These are phyloP conservation scores for Fagus crenata DNA, from an alignment of 306 rosid genomes.

Conservation along the genomic window DNA sequence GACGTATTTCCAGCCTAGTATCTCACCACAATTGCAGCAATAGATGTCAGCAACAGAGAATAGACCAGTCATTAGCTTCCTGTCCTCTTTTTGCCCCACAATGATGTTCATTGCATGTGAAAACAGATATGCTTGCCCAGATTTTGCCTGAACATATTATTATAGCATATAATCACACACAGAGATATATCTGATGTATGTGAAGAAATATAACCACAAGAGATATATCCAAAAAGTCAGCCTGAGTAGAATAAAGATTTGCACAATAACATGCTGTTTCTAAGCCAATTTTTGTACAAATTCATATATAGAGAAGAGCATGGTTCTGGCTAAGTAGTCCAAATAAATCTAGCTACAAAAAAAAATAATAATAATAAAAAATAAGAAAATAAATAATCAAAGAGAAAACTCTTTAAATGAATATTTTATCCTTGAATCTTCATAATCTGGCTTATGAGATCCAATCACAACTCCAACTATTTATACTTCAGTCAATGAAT, in stretches of 20 bases:
- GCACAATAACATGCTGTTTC: neutral
- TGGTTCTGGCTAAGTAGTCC: neutral
- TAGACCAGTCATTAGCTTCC: constrained; percentile 30
- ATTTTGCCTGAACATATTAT: constrained; percentile 29
- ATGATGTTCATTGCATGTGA: constrained; percentile 45
- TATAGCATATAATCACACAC: neutral
- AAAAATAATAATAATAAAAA: neutral
- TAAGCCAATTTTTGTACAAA: neutral
- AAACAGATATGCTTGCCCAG: constrained; percentile 49
- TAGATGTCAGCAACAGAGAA: constrained; percentile 41
- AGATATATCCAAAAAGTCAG: neutral
- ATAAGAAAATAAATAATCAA: neutral
- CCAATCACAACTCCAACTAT: no score
- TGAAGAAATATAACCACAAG: neutral
- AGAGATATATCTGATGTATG: neutral
- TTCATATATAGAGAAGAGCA: neutral
- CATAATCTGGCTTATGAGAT: no score
- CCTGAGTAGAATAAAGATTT: neutral
- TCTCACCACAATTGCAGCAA: constrained; percentile 42
- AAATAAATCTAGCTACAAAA: neutral
- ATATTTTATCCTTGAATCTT: no score
- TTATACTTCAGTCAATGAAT: neutral
- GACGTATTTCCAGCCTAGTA: constrained; percentile 51
- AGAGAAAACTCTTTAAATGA: no score
- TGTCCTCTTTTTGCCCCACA: constrained; percentile 40